phyloP scores from a whole-genome alignment of 176 grass and related monocot genomes.

The Elymus sibiricus region DNA sequence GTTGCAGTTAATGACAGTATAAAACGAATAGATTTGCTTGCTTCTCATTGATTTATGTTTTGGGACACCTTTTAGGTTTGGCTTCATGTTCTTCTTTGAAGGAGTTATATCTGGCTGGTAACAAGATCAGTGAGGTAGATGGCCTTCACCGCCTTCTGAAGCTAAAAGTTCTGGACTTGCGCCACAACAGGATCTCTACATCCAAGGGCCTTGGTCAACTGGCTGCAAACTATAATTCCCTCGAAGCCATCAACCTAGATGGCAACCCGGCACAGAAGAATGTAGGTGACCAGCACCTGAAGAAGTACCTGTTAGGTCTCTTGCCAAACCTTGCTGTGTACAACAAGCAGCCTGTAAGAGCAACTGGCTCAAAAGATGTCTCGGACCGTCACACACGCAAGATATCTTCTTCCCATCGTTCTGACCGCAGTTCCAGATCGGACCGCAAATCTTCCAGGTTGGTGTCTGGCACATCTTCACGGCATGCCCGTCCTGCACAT shows the following conservation, averaged over 20 bases:
- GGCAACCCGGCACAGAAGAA: slow-evolving; percentile 88
- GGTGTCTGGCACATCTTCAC: slow-evolving; percentile 18
- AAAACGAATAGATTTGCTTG: background rate
- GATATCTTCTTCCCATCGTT: slow-evolving; percentile 50
- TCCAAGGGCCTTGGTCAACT: slow-evolving; percentile 77
- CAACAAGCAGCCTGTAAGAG: slow-evolving; percentile 70
- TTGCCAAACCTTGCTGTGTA: slow-evolving; percentile 69
- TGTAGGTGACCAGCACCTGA: slow-evolving; percentile 86
- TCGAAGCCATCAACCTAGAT: slow-evolving; percentile 78
- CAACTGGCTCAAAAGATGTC: slow-evolving; percentile 73
- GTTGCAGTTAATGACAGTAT: background rate
- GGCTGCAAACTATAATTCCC: slow-evolving; percentile 78
- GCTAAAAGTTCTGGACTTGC: slow-evolving; percentile 76
- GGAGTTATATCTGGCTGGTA: slow-evolving; percentile 84
- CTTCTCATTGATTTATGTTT: background rate
- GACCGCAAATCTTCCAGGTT: slow-evolving; percentile 52
- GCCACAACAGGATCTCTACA: slow-evolving; percentile 73
- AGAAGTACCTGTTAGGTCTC: slow-evolving; percentile 73
- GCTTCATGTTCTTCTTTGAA: slow-evolving; percentile 83
- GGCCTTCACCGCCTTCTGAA: slow-evolving; percentile 92
- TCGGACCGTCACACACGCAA: slow-evolving; percentile 46
- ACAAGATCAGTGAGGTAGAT: slow-evolving; percentile 96
- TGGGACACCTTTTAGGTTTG: slow-evolving; percentile 51
- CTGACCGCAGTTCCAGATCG: slow-evolving; percentile 28
- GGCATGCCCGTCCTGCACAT: slow-evolving; percentile 3